Evolutionary conservation across 768 basidiomycete genomes (phyloP), one percentile per base, ranked within the genome.

Genomic region (Tulasnella sp.): DNA sequence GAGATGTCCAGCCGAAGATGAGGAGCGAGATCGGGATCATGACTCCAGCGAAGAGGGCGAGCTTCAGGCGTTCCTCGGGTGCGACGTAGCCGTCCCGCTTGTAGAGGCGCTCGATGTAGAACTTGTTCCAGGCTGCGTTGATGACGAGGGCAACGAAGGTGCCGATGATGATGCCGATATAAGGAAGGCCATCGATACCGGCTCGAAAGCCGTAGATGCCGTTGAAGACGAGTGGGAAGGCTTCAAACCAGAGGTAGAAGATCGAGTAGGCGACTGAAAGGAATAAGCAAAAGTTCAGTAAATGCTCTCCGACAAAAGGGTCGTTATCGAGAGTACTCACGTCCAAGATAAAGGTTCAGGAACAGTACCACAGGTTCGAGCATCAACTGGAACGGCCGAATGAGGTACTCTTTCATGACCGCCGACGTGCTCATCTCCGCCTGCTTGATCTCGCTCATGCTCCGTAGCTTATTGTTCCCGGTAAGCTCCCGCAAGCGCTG

Each of bases 221-320:
- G n/a, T 59, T 62, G 53, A 68, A 71, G 41, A 71, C 65, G 61
- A 70, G 64, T 0, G 69, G 70, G 60, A 68, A 67, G 9, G 68
- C 66, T 44, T 71, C 70, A 63, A 69, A 71, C 15, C 67, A 60
- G n/a, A 68, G 61, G 58, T 68, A 68, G 17, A 67, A 58, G 60
- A 64, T 60, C 11, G 66, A 65, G 51, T 65, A 65, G 24, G 52
- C 48, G 50, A 61, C n/a, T n/a, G n/a, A n/a, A 51, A 23, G 42
- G n/a, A 17, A 7, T 19, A 13, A 13, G 17, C 23, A 17, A 41
- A 59, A 29, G 15, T 19, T 52, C 38, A 29, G 26, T 10, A 9
- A 11, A 51, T n/a, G 17, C 8, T 23, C 10, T 4, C 8, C 38
- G 21, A 1, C 3, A 15, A 9, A 8, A 34, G 3, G 11, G 26